Evolutionary conservation across 2,329 filamentous ascomycete genomes (phyloP), one percentile per base, ranked within the genome.

Genomic region (Gremmenia infestans): DNA sequence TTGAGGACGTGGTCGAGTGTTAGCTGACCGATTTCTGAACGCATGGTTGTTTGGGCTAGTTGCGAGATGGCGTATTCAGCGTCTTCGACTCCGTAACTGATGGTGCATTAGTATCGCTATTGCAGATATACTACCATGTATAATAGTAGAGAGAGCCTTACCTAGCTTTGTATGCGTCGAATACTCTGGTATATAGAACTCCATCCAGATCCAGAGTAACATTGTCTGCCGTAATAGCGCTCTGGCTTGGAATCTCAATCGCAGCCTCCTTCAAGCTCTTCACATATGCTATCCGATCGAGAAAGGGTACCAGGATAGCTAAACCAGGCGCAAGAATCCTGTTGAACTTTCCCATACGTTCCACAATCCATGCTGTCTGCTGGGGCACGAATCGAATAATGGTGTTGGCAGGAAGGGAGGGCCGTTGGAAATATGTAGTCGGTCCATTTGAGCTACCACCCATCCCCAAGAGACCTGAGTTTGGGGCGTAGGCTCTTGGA

Each of bases 61-160:
- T 99, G 94, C 8, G 90, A 94, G 71, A 99, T 97, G 73, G 94
- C 94, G 73, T 99, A 99, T 72, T 99, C 94, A 60, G 94, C 93
- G 71, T 99, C 94, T 75, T 99, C 94, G 35, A 99, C 94, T 39
- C 94, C 94, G 72, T 99, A 99, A 74, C 91, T 96, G 28, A 62
- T 59, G 48, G 28, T 35, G 35, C 9, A 17, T 56, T 35, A 56
- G 48, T 48, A 3, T 7, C n/a, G 54, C 9, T 15, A 15, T 36
- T 25, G 2, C 9, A 17, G 40, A 48, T 19, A 49, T n/a, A 6
- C n/a, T 48, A 12, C 28, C 28, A 32, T 4, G 3, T 32, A 32
- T 9, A 32, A 32, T 4, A 8, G 28, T 9, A 9, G 3, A 32
- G 28, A 11, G 28, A 32, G 28, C 28, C 80, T 68, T 73, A 93